A percentile compares a stretch with the other conserved stretches of the same genome.
These are phyloP conservation scores for Pyrenochaeta sp. DNA, from an alignment of 2,329 filamentous ascomycete genomes.

Conservation along the genomic window DNA sequence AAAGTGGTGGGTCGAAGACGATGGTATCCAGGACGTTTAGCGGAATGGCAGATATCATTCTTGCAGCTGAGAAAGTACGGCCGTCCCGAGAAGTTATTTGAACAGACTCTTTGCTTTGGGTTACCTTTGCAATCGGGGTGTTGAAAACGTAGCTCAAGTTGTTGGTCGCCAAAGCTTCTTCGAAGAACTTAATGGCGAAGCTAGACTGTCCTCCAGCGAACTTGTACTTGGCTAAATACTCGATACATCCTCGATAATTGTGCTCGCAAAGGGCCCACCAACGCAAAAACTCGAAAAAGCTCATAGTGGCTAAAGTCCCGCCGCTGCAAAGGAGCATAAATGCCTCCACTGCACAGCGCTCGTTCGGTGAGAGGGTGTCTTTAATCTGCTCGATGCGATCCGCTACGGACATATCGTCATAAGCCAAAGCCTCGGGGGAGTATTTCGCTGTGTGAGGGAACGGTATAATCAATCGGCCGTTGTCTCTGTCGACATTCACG, in stretches of 20 bases:
- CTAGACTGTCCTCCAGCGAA: slow-evolving; percentile 53
- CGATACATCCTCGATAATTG: slow-evolving; percentile 47
- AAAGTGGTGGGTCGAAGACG: slow-evolving; percentile 51
- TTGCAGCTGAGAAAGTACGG: slow-evolving; percentile 24
- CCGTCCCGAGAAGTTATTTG: slow-evolving; percentile 46
- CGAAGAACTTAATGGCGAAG: slow-evolving; percentile 56
- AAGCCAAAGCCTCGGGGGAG: slow-evolving; percentile 7
- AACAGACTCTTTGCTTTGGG: slow-evolving; percentile 45
- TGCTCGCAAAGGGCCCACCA: slow-evolving; percentile 49
- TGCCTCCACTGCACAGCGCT: slow-evolving; percentile 50
- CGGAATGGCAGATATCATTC: slow-evolving; percentile 54
- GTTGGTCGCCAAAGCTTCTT: slow-evolving; percentile 51
- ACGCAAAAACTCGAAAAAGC: slow-evolving; percentile 58
- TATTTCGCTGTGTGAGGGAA: slow-evolving; percentile 48
- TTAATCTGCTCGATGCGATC: slow-evolving; percentile 55
- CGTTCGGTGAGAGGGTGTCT: slow-evolving; percentile 50
- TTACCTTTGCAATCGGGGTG: slow-evolving; percentile 47
- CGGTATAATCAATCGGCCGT: slow-evolving; percentile 50
- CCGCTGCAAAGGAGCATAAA: slow-evolving; percentile 56
- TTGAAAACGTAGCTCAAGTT: slow-evolving; percentile 54
- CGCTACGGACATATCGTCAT: slow-evolving; percentile 40
- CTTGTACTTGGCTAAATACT: slow-evolving; percentile 50
- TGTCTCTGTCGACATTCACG: slow-evolving; percentile 55
- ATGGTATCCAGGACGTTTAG: slow-evolving; percentile 55
- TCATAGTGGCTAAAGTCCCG: slow-evolving; percentile 52